Conservation (phyloP, 2,329 filamentous ascomycete genomes). For the Epichloe gansuensis region DNA sequence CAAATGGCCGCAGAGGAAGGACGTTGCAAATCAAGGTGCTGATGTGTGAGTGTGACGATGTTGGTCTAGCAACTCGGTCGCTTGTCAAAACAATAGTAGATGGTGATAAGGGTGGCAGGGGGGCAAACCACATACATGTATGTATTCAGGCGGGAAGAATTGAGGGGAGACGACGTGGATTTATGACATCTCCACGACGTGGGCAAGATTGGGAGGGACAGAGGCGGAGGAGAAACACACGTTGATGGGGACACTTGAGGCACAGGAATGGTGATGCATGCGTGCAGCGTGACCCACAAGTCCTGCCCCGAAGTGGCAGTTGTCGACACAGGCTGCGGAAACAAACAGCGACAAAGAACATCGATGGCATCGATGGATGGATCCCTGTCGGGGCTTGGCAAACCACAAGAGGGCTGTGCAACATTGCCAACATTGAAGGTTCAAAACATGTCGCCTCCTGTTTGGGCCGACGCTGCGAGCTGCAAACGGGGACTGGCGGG, state of each 20-base stretch:
- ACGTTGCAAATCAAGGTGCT: neutral
- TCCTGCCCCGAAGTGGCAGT: conserved; percentile 6
- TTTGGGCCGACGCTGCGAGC: neutral
- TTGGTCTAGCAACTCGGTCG: neutral
- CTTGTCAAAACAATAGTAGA: neutral
- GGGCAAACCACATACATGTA: neutral
- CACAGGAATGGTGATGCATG: neutral
- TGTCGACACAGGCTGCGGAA: neutral
- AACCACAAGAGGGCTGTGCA: neutral
- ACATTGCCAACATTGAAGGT: too few relatives aligned
- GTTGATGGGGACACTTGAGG: neutral
- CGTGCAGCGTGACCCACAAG: neutral
- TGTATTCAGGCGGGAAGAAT: neutral
- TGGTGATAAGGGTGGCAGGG: neutral
- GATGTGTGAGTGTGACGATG: neutral
- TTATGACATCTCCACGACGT: neutral
- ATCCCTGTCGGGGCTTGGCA: neutral
- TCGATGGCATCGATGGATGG: neutral
- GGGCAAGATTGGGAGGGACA: neutral
- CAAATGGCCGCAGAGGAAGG: neutral
- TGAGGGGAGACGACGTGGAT: neutral
- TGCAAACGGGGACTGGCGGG: neutral
- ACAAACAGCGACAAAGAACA: too few relatives aligned
- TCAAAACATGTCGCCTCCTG: too few relatives aligned
- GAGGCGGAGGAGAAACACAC: neutral